Evolutionary conservation across 1,284 basidiomycete genomes (phyloP).

Genomic region (Ceratobasidium sp.): DNA sequence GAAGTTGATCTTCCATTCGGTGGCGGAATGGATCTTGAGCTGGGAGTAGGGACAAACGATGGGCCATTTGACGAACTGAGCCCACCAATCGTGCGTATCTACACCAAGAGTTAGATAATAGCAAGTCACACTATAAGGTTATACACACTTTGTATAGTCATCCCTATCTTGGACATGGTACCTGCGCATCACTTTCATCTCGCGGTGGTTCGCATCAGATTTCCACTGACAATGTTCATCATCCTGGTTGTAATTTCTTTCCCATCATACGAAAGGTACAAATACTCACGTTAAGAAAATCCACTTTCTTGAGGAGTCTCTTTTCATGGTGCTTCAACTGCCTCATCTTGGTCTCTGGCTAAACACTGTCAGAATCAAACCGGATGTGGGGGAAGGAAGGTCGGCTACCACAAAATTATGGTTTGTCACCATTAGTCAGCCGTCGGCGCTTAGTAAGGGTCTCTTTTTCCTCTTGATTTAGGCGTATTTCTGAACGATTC

Average conservation of each 20-base stretch:
- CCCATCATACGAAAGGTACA: neutral
- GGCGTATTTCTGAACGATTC: too few species aligned
- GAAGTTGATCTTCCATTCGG: constrained; percentile 83
- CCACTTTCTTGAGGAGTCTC: constrained; percentile 92
- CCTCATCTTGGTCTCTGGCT: constrained; percentile 61
- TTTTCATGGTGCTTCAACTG: constrained; percentile 94
- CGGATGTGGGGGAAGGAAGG: neutral
- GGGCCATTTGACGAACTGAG: constrained; percentile 81
- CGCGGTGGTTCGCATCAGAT: constrained; percentile 88
- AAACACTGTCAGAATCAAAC: neutral
- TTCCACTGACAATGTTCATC: constrained; percentile 75
- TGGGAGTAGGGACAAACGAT: constrained; percentile 86
- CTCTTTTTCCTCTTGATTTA: too few species aligned
- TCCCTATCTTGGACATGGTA: constrained; percentile 95
- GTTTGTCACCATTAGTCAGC: neutral
- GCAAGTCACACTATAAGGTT: neutral
- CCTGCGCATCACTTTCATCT: constrained; percentile 92
- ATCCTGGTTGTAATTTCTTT: neutral
- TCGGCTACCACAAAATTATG: constrained; percentile 3
- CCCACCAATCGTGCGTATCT: constrained; percentile 97
- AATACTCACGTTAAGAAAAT: constrained; percentile 79
- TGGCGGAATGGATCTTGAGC: constrained; percentile 87
- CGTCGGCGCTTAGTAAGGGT: neutral
- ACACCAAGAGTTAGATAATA: neutral
- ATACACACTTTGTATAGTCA: constrained; percentile 86